Evolutionary conservation across 1,284 basidiomycete species (phyloP).

Genomic region (Microbotryum violaceum): DNA sequence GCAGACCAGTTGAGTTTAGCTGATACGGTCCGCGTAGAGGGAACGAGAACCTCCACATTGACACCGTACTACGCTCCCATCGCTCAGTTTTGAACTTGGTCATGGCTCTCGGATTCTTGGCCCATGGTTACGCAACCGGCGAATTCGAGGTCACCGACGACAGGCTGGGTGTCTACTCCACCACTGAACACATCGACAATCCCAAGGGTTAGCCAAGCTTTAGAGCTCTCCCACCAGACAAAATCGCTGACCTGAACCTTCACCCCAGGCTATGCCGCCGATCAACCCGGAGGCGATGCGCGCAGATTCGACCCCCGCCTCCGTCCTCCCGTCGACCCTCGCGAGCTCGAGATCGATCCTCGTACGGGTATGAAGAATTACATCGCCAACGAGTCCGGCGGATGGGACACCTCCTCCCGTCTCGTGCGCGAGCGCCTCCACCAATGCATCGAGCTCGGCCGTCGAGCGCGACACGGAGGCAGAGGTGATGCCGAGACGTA

Average conservation of each 20-base stretch:
- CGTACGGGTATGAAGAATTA: constrained; percentile 93
- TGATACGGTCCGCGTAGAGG: background rate
- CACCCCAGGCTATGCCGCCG: constrained; percentile 44
- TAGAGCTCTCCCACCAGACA: constrained; percentile 50
- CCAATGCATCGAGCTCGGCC: constrained; percentile 55
- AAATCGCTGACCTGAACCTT: constrained; percentile 8
- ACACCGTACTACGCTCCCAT: constrained; percentile 6
- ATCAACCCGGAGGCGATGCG: constrained; percentile 78
- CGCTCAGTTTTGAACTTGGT: constrained; percentile 78
- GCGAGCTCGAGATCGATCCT: constrained; percentile 78
- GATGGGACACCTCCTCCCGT: constrained; percentile 81
- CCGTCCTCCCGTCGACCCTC: constrained; percentile 64
- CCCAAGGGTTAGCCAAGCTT: constrained; percentile 36
- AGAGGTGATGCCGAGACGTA: constrained; percentile 54
- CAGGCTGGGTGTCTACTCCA: constrained; percentile 77
- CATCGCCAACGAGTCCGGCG: constrained; percentile 59
- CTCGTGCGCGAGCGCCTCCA: constrained; percentile 71
- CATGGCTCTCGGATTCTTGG: constrained; percentile 74
- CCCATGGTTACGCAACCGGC: constrained; percentile 59
- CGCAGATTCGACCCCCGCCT: constrained; percentile 67
- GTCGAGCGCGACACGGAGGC: constrained; percentile 21
- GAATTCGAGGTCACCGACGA: constrained; percentile 89
- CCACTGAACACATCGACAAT: constrained; percentile 67
- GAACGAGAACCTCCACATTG: background rate
- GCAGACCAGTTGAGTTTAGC: constrained; percentile 37